A percentile compares a stretch with the other conserved stretches of the same genome.
Conservation (phyloP, 495 filamentous ascomycete genomes). For the Podospora australis region DNA sequence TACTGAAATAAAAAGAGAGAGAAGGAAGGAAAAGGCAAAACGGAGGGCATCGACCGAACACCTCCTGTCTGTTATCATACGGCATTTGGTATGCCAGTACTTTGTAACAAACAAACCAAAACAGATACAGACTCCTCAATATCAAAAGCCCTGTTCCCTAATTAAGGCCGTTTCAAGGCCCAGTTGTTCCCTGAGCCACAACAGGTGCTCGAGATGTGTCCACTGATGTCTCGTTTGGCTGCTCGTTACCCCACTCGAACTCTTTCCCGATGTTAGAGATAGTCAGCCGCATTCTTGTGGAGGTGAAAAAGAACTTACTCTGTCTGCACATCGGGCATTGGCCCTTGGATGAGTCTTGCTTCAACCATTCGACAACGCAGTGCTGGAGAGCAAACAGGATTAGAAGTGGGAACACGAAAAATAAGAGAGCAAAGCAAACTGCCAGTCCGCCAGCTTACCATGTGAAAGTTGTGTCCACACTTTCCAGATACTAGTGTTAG, state of each 20-base stretch:
- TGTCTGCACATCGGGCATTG: conserved; percentile 98
- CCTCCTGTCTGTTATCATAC: too few relatives aligned
- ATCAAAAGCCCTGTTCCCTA: too few relatives aligned
- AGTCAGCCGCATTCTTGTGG: neutral
- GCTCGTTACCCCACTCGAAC: conserved; percentile 60
- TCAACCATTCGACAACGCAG: conserved; percentile 92
- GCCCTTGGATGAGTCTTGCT: conserved; percentile 87
- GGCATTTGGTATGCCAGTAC: too few relatives aligned
- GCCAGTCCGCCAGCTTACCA: conserved; percentile 49
- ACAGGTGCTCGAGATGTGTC: conserved; percentile 17
- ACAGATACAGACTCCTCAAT: too few relatives aligned
- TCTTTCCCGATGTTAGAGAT: conserved; percentile 33
- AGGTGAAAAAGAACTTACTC: conserved; percentile 55
- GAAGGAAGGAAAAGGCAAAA: too few relatives aligned
- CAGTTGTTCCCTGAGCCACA: too few relatives aligned
- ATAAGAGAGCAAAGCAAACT: neutral
- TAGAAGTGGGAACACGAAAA: neutral
- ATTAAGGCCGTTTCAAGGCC: too few relatives aligned
- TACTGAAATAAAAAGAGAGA: too few relatives aligned
- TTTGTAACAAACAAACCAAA: too few relatives aligned
- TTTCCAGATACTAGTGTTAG: conserved; percentile 93
- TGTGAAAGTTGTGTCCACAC: conserved; percentile 95
- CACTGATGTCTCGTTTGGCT: conserved; percentile 16
- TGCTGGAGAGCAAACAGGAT: conserved; percentile 51
- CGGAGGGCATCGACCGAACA: too few relatives aligned